Evolutionary conservation across 352 stramenopile species (phyloP).

Genomic region (Lagenidium giganteum): DNA sequence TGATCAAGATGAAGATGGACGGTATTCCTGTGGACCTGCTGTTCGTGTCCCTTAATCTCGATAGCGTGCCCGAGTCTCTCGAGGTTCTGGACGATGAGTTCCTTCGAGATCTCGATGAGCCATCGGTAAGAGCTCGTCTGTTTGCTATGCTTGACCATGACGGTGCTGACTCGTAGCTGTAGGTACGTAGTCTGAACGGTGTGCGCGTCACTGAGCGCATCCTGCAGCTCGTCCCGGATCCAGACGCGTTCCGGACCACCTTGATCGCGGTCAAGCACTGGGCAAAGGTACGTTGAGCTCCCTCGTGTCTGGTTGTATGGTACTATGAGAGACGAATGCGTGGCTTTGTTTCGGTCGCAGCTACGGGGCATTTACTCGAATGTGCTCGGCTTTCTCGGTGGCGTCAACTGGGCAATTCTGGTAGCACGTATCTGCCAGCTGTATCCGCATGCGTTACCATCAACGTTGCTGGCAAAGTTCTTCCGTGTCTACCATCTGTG

Average conservation of each 20-base stretch:
- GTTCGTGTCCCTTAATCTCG: slow-evolving; percentile 81
- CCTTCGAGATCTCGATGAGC: slow-evolving; percentile 89
- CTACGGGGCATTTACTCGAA: slow-evolving; percentile 98
- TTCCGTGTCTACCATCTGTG: slow-evolving; percentile 95
- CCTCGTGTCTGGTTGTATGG: slow-evolving; percentile 4
- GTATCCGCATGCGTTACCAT: slow-evolving; percentile 79
- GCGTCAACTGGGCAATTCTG: slow-evolving; percentile 99
- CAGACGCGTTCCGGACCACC: slow-evolving; percentile 84
- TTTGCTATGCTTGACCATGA: not conserved
- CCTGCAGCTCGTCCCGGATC: slow-evolving; percentile 85
- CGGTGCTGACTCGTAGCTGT: not conserved
- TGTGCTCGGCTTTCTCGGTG: slow-evolving; percentile 97
- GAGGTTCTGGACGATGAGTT: slow-evolving; percentile 79
- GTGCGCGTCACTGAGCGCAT: slow-evolving; percentile 95
- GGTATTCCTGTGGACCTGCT: slow-evolving; percentile 91
- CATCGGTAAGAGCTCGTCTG: slow-evolving; percentile 26
- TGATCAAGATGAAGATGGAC: slow-evolving; percentile 94
- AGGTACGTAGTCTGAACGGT: slow-evolving; percentile 92
- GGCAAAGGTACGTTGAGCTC: slow-evolving; percentile 48
- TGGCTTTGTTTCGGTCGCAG: slow-evolving; percentile 17
- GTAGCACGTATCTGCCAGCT: slow-evolving; percentile 94
- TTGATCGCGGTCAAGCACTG: slow-evolving; percentile 91
- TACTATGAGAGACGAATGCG: slow-evolving; percentile 5
- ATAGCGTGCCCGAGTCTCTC: slow-evolving; percentile 53
- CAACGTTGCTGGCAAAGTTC: slow-evolving; percentile 90